Conservation (phyloP, 2,329 filamentous ascomycete genomes). For the Graphilbum fragrans region DNA sequence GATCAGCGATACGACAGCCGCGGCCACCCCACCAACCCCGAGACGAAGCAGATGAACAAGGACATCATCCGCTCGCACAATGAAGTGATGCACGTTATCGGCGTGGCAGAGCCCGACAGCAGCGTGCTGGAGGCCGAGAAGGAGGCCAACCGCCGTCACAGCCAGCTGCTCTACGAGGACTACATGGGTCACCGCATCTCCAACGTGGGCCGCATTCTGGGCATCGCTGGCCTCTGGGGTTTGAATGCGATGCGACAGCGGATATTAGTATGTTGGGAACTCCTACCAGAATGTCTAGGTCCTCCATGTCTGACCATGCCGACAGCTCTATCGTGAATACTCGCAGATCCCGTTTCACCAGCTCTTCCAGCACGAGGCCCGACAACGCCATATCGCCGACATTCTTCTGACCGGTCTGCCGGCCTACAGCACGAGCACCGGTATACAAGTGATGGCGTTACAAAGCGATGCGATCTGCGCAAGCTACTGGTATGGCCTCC, state of each 20-base stretch:
- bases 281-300: neutral
- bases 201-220: constrained; percentile 20
- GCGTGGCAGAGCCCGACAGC: constrained; percentile 47
- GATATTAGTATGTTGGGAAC: constrained; percentile 29
- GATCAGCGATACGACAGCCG: constrained; percentile 40
- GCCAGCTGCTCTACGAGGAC: constrained; percentile 35
- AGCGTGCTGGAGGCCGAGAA: constrained; percentile 18
- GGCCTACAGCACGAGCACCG: constrained; percentile 21
- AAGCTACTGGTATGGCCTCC: constrained; percentile 14
- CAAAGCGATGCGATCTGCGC: constrained; percentile 7
- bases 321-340: constrained; percentile 39
- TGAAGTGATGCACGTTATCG: constrained; percentile 51
- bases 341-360: constrained; percentile 35
- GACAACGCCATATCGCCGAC: constrained; percentile 15
- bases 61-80: constrained; percentile 49
- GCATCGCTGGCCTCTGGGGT: constrained; percentile 36
- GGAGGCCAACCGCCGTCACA: constrained; percentile 26
- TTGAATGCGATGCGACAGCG: constrained; percentile 39
- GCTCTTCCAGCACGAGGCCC: constrained; percentile 24
- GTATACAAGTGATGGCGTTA: constrained; percentile 14
- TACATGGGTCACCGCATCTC: constrained; percentile 28
- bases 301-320: neutral
- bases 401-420: constrained; percentile 24
- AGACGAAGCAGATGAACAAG: constrained; percentile 41
- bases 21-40: constrained; percentile 42